These are phyloP conservation scores for Eleusine coracana DNA, from an alignment of 176 grass and related monocot genomes.

Conservation along the genomic window DNA sequence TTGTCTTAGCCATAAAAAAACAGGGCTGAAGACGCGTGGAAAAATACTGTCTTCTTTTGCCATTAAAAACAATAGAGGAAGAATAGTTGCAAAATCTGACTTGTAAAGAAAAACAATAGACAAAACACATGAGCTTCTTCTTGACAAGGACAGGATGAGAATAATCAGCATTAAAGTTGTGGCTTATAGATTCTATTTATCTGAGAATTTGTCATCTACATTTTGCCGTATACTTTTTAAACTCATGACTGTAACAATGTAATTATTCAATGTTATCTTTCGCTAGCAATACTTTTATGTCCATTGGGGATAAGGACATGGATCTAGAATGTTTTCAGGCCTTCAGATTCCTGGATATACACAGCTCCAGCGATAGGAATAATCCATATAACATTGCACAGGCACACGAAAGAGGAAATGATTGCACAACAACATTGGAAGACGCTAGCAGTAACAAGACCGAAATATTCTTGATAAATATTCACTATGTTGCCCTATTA, in stretches of 20 bases:
- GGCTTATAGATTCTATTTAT: neutral
- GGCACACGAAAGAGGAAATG: neutral
- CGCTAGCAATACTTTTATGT: slow-evolving; percentile 5
- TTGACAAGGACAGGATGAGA: slow-evolving; percentile 9
- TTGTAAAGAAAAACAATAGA: slow-evolving; percentile 3
- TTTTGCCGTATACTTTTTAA: slow-evolving; percentile 5
- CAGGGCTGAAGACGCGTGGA: neutral
- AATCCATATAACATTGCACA: neutral
- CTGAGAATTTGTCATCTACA: slow-evolving; percentile 17
- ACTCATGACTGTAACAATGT: neutral
- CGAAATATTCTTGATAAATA: neutral
- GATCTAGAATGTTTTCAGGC: neutral
- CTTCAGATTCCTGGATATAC: neutral
- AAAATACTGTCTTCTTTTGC: neutral
- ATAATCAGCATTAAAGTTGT: slow-evolving; percentile 10
- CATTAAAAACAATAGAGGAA: slow-evolving; percentile 9
- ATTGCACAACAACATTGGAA: neutral
- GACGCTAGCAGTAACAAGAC: neutral
- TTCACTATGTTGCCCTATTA: neutral
- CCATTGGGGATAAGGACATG: neutral
- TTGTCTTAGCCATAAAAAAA: slow-evolving; percentile 3
- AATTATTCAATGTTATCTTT: neutral
- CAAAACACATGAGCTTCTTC: neutral
- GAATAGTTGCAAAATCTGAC: neutral
- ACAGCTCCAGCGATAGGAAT: neutral